Evolutionary conservation across 164 flowering plant genomes (phyloP), one percentile per base, ranked within the genome.

Genomic region (Vitis rotundifolia): DNA sequence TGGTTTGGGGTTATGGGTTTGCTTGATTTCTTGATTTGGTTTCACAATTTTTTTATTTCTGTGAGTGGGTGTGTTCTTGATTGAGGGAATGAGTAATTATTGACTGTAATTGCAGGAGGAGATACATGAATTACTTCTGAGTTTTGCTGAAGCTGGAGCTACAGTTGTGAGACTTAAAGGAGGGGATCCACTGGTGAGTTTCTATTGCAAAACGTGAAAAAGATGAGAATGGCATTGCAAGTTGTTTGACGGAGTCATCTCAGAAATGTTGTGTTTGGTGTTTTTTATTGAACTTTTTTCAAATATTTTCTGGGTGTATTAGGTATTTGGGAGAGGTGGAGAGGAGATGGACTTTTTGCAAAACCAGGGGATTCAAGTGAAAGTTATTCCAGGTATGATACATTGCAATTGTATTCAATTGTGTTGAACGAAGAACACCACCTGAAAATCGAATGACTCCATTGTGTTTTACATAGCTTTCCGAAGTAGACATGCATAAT

Each of bases 291-390:
- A 19, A 2, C 59, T 62, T 44, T 48, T 44, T 37, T 73, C 56
- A 68, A 26, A 57, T 47, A 0, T 66, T 3, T 75, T 59, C 18
- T 62, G 79, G 68, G 54, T 29, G 14, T 69, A 50, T 65, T 74
- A 95, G 99, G 97, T 95, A n/a, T 95, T 95, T 81, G 99, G 99
- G 47, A 84, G 99, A 71, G 99, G 99, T 68, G 99, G 99, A 22
- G 98, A 95, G 74, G 99, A 95, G 81, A 93, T 95, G 97, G 99
- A 95, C 78, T 95, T 95, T 75, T 76, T 93, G 73, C 98, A 86
- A 73, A 96, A 86, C 75, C 89, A 91, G 79, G 98, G 99, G 50
- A 91, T 95, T 78, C 86, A 90, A 81, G 99, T 95, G 11, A 90
- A 87, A 78, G 94, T 95, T 71, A 84, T 95, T 74, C 99, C 99